Evolutionary conservation across 2,329 filamentous ascomycete species (phyloP).

Genomic region (Paecilomyces niveus): DNA sequence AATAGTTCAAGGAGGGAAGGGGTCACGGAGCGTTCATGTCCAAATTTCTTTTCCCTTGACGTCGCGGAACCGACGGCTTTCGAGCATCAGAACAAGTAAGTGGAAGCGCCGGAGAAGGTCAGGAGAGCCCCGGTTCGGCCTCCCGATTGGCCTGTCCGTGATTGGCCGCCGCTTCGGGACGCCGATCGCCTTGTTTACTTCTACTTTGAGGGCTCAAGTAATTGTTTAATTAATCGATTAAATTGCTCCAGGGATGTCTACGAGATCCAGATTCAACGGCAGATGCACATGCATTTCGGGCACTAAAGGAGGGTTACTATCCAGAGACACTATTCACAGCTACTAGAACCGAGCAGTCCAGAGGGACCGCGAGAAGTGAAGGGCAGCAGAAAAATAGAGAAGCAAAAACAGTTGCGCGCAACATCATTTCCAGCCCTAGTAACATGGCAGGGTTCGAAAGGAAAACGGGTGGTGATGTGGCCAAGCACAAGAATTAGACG

Average conservation of each 20-base stretch:
- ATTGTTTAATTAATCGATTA: background rate
- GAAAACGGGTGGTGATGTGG: slow-evolving; percentile 12
- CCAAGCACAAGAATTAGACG: slow-evolving; percentile 16
- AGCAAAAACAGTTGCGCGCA: slow-evolving; percentile 11
- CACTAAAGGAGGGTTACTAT: background rate
- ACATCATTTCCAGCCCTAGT: slow-evolving; percentile 30
- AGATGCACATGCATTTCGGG: background rate
- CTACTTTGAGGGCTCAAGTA: background rate
- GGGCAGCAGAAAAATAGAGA: slow-evolving; percentile 11
- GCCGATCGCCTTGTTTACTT: background rate
- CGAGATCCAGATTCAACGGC: background rate
- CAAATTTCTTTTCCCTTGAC: background rate
- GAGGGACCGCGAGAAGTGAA: slow-evolving; percentile 12
- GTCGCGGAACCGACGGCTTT: background rate
- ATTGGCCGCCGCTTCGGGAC: background rate
- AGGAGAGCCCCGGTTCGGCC: background rate
- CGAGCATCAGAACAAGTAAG: background rate
- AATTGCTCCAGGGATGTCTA: background rate
- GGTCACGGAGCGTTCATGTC: background rate
- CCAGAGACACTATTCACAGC: background rate
- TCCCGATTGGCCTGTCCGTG: background rate
- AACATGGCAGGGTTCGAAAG: slow-evolving; percentile 31
- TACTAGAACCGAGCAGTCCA: slow-evolving; percentile 5
- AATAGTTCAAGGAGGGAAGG: background rate
- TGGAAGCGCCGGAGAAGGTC: background rate